phyloP scores from a whole-genome alignment of 805 yeast genomes.

The Brettanomyces nanus region DNA sequence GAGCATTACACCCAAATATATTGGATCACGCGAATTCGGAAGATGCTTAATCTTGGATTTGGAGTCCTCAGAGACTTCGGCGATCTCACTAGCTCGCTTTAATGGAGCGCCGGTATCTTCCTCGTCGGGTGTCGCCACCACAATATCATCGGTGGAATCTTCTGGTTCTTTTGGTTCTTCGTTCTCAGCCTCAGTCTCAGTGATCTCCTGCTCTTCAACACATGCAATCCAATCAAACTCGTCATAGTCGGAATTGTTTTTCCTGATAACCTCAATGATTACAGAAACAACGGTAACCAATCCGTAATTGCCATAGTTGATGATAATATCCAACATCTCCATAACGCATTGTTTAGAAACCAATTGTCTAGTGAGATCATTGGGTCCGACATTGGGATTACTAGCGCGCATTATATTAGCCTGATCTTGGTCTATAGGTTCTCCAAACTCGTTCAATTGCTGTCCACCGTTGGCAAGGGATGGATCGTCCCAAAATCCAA shows the following conservation, averaged over 20 bases:
- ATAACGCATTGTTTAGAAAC: constrained; percentile 64
- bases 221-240: constrained; percentile 29
- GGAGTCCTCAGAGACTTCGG: neutral
- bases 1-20: constrained; percentile 81
- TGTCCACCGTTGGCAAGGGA: constrained; percentile 5
- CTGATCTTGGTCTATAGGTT: constrained; percentile 52
- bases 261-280: constrained; percentile 85
- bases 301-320: constrained; percentile 68
- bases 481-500: constrained; percentile 27
- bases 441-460: constrained; percentile 41
- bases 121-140: constrained; percentile 4
- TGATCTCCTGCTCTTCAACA: constrained; percentile 14
- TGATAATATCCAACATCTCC: constrained; percentile 66
- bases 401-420: constrained; percentile 27
- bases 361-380: constrained; percentile 82
- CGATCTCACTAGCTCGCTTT: neutral
- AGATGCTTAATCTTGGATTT: constrained; percentile 34
- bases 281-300: constrained; percentile 91
- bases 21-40: constrained; percentile 86
- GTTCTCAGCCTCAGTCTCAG: constrained; percentile 4
- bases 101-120: constrained; percentile 1
- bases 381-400: constrained; percentile 91
- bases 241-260: constrained; percentile 94
- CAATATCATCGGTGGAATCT: constrained; percentile 1
- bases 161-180: constrained; percentile 1